Evolutionary conservation across 148 eudicot genomes (phyloP).

Genomic region (Hydrangea macrophylla): DNA sequence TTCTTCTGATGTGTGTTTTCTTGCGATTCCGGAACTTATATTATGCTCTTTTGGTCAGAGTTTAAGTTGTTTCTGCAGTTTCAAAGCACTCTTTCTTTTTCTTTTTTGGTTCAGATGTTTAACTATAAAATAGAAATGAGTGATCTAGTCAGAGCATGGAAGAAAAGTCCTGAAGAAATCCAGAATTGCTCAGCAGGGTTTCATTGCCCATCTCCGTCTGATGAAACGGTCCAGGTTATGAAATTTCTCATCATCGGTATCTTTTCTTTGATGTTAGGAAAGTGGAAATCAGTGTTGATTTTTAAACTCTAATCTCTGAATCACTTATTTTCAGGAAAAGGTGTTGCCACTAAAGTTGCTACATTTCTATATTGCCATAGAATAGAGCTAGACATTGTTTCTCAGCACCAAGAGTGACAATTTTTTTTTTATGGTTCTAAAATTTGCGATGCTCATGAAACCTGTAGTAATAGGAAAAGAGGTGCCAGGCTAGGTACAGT

Average conservation of each 20-base stretch:
- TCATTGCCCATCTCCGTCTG: constrained; percentile 40
- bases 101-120: constrained; percentile 52
- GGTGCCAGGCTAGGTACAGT: neutral
- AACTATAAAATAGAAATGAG: constrained; percentile 53
- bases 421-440: neutral
- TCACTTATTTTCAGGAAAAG: constrained; percentile 39
- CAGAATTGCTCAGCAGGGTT: constrained; percentile 82
- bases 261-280: too few species aligned
- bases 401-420: neutral
- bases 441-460: neutral
- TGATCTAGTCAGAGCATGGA: constrained; percentile 73
- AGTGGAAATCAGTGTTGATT: too few species aligned
- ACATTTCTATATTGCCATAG: constrained; percentile 58
- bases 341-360: constrained; percentile 49
- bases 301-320: neutral
- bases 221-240: too few species aligned
- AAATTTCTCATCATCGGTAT: too few species aligned
- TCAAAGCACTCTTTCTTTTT: neutral
- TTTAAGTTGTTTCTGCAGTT: neutral
- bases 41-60: too few species aligned
- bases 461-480: neutral
- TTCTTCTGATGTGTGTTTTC: too few species aligned
- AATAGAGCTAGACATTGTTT: constrained; percentile 23
- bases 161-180: constrained; percentile 65
- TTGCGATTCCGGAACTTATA: neutral